Conservation (phyloP, 1,139 yeast genomes). For the Yarrowia galli region DNA sequence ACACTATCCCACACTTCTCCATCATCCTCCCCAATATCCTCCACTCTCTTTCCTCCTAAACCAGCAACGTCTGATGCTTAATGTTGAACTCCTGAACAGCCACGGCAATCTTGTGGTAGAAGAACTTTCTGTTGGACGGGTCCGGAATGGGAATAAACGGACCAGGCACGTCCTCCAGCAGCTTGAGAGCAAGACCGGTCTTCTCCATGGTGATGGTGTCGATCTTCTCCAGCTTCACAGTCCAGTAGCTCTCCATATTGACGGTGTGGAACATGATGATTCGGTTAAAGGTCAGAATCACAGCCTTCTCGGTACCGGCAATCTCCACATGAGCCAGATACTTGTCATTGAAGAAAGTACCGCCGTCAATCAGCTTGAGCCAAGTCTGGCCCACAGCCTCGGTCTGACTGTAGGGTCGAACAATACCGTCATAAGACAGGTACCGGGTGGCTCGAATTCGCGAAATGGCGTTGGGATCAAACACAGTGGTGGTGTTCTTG, state of each 20-base stretch:
- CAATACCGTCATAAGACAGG: slow-evolving; percentile 70
- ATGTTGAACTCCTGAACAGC: slow-evolving; percentile 81
- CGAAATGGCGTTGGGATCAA: slow-evolving; percentile 80
- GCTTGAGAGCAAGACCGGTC: slow-evolving; percentile 75
- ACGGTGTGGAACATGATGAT: slow-evolving; percentile 76
- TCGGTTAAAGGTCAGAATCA: slow-evolving; percentile 75
- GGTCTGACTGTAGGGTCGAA: slow-evolving; percentile 76
- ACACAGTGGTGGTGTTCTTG: slow-evolving; percentile 87
- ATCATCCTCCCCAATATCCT: not conserved
- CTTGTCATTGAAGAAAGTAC: slow-evolving; percentile 70
- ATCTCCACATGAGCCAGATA: slow-evolving; percentile 87
- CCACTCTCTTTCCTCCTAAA: slow-evolving; percentile 8
- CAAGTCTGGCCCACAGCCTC: slow-evolving; percentile 96
- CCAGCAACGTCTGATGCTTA: slow-evolving; percentile 47
- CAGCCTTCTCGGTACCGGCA: slow-evolving; percentile 75
- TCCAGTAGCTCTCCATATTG: slow-evolving; percentile 68
- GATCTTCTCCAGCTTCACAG: slow-evolving; percentile 65
- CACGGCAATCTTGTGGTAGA: slow-evolving; percentile 75
- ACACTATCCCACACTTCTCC: not conserved
- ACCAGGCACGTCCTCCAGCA: slow-evolving; percentile 67
- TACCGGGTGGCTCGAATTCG: slow-evolving; percentile 84
- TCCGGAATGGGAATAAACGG: slow-evolving; percentile 85
- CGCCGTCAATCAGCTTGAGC: slow-evolving; percentile 85
- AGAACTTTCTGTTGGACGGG: slow-evolving; percentile 63
- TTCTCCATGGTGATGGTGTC: slow-evolving; percentile 76